Percentiles rank a stretch among this genome's conserved stretches.
Conservation (phyloP, 768 basidiomycete genomes). For the Mycena belliarum region DNA sequence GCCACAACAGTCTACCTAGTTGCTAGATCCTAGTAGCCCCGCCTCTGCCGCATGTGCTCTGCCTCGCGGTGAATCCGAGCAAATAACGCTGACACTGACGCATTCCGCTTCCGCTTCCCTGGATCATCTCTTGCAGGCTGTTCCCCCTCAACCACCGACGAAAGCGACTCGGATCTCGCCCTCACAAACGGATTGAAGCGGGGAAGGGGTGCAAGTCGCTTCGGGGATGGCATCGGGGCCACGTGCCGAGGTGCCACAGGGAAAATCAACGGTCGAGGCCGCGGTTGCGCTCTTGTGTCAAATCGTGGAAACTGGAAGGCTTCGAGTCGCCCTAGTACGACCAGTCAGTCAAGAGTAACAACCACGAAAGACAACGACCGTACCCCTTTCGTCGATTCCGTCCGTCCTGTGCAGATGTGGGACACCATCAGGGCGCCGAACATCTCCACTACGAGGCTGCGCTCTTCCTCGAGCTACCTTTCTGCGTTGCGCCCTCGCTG, state of each 20-base stretch:
- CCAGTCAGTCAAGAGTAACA: background rate
- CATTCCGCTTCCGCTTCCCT: conserved; percentile 6
- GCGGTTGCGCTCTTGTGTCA: background rate
- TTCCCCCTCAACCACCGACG: conserved; percentile 23
- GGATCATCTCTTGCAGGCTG: background rate
- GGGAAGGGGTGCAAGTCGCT: conserved; percentile 26
- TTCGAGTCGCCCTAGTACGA: background rate
- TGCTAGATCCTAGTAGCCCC: background rate
- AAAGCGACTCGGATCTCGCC: conserved; percentile 30
- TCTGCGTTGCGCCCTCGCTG: conserved; percentile 15
- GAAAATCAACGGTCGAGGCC: background rate
- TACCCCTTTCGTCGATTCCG: background rate
- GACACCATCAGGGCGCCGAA: background rate
- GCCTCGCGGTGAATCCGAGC: conserved; percentile 13
- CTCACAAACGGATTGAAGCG: conserved; percentile 30
- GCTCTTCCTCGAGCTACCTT: conserved; percentile 17
- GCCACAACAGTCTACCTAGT: background rate
- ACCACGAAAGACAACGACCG: background rate
- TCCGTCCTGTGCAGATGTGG: background rate
- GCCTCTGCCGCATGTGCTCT: conserved; percentile 1
- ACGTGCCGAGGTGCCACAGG: background rate
- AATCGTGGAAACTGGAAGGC: conserved; percentile 4
- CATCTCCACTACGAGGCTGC: too few relatives aligned
- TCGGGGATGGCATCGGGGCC: conserved; percentile 1
- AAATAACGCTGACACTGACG: conserved; percentile 13